Conservation (phyloP, 169 alveolate genomes). For the Plasmodium gaboni region DNA sequence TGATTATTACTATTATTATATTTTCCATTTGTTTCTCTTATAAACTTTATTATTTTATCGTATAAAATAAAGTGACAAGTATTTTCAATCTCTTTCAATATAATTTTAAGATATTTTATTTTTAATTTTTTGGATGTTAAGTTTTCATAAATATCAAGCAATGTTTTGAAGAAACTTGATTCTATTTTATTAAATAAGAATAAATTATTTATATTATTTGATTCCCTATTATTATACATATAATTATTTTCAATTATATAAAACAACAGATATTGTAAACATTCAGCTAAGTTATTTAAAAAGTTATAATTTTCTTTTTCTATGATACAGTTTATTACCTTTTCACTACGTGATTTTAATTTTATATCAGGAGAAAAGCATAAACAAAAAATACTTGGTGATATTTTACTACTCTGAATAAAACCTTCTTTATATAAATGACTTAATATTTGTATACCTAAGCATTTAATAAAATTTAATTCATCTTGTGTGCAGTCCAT, state of each 20-base stretch:
- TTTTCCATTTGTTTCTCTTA: conserved; percentile 28
- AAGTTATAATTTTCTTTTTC: conserved; percentile 63
- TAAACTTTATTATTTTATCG: conserved; percentile 32
- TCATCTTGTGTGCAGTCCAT: conserved; percentile 62
- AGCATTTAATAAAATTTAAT: conserved; percentile 38
- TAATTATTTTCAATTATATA: conserved; percentile 68
- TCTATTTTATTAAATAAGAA: conserved; percentile 61
- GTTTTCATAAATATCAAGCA: conserved; percentile 48
- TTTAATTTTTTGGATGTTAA: conserved; percentile 24
- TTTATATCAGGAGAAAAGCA: conserved; percentile 46
- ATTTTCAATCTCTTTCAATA: conserved; percentile 67
- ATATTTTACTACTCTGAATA: conserved; percentile 38
- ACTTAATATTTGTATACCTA: conserved; percentile 50
- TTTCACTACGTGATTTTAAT: conserved; percentile 59
- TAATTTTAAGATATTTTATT: conserved; percentile 46
- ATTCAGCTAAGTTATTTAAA: conserved; percentile 55
- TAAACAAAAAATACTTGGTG: conserved; percentile 46
- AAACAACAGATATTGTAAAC: conserved; percentile 55
- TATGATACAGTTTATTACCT: conserved; percentile 37
- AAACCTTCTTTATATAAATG: conserved; percentile 72
- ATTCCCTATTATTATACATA: not conserved
- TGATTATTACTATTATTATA: not conserved
- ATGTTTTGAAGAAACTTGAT: conserved; percentile 26
- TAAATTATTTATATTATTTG: not conserved
- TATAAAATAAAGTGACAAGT: conserved; percentile 54